Base-by-base conservation (phyloP, 768 basidiomycete genomes). In the Brasilioporus rufonigricans region DNA sequence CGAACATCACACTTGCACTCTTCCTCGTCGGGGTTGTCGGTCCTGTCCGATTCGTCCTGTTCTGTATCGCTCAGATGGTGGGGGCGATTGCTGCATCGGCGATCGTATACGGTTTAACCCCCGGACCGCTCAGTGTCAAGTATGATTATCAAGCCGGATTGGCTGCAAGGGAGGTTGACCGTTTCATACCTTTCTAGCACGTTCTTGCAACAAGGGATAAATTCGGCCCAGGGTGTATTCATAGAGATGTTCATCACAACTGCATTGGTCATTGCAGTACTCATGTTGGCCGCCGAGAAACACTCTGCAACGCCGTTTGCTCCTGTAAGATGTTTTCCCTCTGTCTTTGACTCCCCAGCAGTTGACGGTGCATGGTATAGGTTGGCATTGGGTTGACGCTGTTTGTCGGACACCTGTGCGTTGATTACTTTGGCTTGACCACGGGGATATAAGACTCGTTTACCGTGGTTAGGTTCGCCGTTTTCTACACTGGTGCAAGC, bases 261-360 rank as follows among this genome's bases (percentile, higher is more conserved):
- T 13, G 74, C 76, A 16, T 74, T 87, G 38, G 79, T 82, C 40
- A 67, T 86, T 14, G 74, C 86, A 7, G 83, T 87, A n/a, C 78
- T 87, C 57, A 87, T 88, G 84, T 67, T 88, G 24, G 86, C 87
- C 5, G 83, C 82, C 16, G 87, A 87, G 69, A 87, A 87, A 68
- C 86, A 86, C 60, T 71, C 74, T 26, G 74, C 76, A 2, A 87
- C 85, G 1, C 82, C 86, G 0, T 84, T 87, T 61, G 85, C 85
- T 19, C 86, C 86, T n/a, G 83, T 84, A 57, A 43, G n/a, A 71
- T 0, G 27, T 9, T 32, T n/a, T 27, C 35, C 14, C 46, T 33
- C 19, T 1, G 2, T 39, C 35, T 46, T 39, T 49, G 29, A 52
- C 41, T 40, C 1, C 13, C 48, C 7, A 21, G 50, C 53, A n/a